Evolutionary conservation across 805 yeast species (phyloP).

Genomic region (Komagataella populi): DNA sequence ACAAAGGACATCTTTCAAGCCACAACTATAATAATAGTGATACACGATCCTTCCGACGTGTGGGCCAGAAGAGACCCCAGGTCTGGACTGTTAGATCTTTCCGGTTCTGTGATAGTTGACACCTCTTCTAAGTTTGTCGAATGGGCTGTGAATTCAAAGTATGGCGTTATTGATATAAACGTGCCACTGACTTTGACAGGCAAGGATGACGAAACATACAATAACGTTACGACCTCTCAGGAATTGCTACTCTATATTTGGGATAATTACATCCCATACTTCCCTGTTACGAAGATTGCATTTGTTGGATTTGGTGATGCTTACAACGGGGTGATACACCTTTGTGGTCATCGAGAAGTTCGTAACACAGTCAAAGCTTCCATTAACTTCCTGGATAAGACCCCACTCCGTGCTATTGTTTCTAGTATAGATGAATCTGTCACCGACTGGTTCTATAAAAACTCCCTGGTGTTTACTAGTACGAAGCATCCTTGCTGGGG

Average conservation of each 20-base stretch:
- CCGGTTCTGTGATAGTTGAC: slow-evolving; percentile 63
- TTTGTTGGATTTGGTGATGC: slow-evolving; percentile 88
- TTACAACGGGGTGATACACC: slow-evolving; percentile 73
- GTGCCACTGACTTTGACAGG: slow-evolving; percentile 47
- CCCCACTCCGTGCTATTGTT: slow-evolving; percentile 63
- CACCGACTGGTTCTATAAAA: slow-evolving; percentile 83
- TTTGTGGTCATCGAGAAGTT: slow-evolving; percentile 72
- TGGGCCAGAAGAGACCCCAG: slow-evolving; percentile 81
- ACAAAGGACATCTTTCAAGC: slow-evolving; percentile 54
- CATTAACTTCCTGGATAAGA: slow-evolving; percentile 54
- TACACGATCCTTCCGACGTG: slow-evolving; percentile 87
- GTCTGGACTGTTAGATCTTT: slow-evolving; percentile 64
- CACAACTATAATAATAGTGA: slow-evolving; percentile 50
- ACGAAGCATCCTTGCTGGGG: slow-evolving; percentile 75
- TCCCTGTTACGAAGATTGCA: slow-evolving; percentile 51
- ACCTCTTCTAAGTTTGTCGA: slow-evolving; percentile 57
- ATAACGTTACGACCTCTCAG: slow-evolving; percentile 56
- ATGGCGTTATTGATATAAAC: slow-evolving; percentile 76
- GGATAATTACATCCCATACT: slow-evolving; percentile 81
- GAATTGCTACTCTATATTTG: slow-evolving; percentile 70
- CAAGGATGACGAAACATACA: slow-evolving; percentile 36
- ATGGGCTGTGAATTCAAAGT: slow-evolving; percentile 44
- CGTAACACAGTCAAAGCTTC: slow-evolving; percentile 54
- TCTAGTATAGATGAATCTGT: slow-evolving; percentile 83
- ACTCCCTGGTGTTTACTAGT: slow-evolving; percentile 73